Percentiles rank a stretch among this genome's conserved stretches.
phyloP scores from a whole-genome alignment of 257 asterid genomes.

The Schizonepeta tenuifolia region DNA sequence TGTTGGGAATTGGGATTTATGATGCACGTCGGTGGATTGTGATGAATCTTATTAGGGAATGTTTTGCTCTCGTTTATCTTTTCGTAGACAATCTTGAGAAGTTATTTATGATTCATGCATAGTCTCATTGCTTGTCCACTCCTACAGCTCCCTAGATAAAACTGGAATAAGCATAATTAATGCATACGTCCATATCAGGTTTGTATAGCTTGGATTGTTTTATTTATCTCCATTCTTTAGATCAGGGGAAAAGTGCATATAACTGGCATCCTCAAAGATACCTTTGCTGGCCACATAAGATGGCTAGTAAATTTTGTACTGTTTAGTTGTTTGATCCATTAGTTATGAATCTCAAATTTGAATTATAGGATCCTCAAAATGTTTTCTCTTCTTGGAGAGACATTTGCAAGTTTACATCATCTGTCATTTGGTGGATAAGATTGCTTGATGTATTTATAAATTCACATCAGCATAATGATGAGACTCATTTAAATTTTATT shows the following conservation, averaged over 20 bases:
- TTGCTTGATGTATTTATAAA: background rate
- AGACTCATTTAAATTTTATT: background rate
- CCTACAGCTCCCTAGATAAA: background rate
- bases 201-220: slow-evolving; percentile 1
- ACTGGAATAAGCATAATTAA: background rate
- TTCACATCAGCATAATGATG: background rate
- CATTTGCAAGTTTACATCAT: background rate
- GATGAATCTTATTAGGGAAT: background rate
- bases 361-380: background rate
- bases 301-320: background rate
- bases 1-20: slow-evolving; percentile 9
- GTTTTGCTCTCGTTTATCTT: background rate
- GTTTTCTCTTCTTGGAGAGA: too few relatives aligned
- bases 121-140: background rate
- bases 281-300: background rate
- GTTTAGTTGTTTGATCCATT: slow-evolving; percentile 13
- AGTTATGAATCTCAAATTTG: slow-evolving; percentile 1
- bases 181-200: too few relatives aligned
- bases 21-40: background rate
- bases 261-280: background rate
- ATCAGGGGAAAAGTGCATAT: background rate
- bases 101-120: background rate
- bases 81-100: background rate
- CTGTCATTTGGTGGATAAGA: background rate
- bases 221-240: background rate